These are phyloP conservation scores for Euryodendron excelsum DNA, from an alignment of 148 eudicot genomes.

Conservation along the genomic window DNA sequence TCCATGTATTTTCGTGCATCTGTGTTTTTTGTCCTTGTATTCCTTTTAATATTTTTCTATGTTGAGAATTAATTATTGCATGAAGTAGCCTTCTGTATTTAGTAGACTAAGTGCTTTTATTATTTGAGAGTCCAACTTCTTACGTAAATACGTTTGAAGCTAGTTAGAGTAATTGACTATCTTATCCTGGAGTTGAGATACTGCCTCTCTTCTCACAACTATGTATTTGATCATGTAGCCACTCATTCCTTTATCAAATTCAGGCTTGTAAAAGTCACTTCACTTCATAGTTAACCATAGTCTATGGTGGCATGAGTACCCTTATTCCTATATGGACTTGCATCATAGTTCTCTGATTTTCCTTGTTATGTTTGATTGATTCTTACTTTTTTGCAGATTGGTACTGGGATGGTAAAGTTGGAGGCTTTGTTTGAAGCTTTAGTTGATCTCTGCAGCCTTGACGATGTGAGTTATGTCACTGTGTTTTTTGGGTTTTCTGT, in stretches of 20 bases:
- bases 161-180: neutral
- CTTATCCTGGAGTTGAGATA: neutral
- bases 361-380: neutral
- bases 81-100: conserved; percentile 1
- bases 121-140: neutral
- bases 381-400: conserved; percentile 37
- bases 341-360: neutral
- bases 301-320: neutral
- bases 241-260: neutral
- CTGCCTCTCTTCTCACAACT: neutral
- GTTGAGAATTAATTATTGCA: neutral
- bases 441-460: conserved; percentile 41
- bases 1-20: neutral
- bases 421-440: conserved; percentile 40
- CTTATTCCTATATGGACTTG: neutral
- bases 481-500: conserved; percentile 1
- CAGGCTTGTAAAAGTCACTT: neutral
- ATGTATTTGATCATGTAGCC: neutral
- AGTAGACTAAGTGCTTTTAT: neutral
- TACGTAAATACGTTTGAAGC: neutral
- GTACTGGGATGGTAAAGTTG: conserved; percentile 31
- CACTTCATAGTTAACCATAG: neutral
- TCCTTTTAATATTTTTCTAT: neutral
- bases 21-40: neutral
- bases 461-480: conserved; percentile 38